phyloP scores from a whole-genome alignment of 1,284 basidiomycete genomes.

The Trametes polyzona region DNA sequence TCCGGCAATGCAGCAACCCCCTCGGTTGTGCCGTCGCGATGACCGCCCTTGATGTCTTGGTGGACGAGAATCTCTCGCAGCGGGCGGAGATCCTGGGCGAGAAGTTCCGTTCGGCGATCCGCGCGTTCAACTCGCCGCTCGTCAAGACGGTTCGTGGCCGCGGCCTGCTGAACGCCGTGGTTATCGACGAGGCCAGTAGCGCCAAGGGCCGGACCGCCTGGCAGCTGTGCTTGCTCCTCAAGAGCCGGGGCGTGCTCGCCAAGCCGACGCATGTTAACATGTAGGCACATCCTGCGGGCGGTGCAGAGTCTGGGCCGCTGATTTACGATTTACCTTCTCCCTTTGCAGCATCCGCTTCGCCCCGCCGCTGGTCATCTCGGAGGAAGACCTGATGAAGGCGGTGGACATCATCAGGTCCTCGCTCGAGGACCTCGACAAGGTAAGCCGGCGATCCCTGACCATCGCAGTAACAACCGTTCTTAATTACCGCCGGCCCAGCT shows the following conservation, averaged over 20 bases:
- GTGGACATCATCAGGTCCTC: slow-evolving; percentile 80
- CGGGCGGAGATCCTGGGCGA: slow-evolving; percentile 83
- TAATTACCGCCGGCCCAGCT: slow-evolving; percentile 44
- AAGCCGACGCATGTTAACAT: slow-evolving; percentile 98
- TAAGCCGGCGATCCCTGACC: slow-evolving; percentile 38
- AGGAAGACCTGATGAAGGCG: slow-evolving; percentile 80
- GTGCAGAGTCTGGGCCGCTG: slow-evolving; percentile 1
- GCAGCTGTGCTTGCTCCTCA: slow-evolving; percentile 94
- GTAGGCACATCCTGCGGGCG: slow-evolving; percentile 41
- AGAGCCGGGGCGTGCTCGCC: slow-evolving; percentile 88
- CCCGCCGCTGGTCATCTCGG: slow-evolving; percentile 91
- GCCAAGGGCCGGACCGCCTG: slow-evolving; percentile 84
- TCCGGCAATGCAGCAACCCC: slow-evolving; percentile 75
- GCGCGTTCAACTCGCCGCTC: slow-evolving; percentile 69
- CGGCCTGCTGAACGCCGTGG: slow-evolving; percentile 92
- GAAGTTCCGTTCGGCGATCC: slow-evolving; percentile 75
- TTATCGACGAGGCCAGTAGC: slow-evolving; percentile 87
- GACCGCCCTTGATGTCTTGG: slow-evolving; percentile 87
- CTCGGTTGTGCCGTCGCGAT: slow-evolving; percentile 94
- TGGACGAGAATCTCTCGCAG: slow-evolving; percentile 83
- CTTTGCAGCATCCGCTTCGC: slow-evolving; percentile 87
- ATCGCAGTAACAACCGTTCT: slow-evolving; percentile 7
- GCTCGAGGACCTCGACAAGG: slow-evolving; percentile 82
- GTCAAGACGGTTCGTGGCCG: slow-evolving; percentile 80
- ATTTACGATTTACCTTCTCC: slow-evolving; percentile 1